Percentiles rank a stretch among this genome's conserved stretches.
These are phyloP conservation scores for Ordospora colligata DNA, from an alignment of 371 early-diverging fungal genomes.

Conservation along the genomic window DNA sequence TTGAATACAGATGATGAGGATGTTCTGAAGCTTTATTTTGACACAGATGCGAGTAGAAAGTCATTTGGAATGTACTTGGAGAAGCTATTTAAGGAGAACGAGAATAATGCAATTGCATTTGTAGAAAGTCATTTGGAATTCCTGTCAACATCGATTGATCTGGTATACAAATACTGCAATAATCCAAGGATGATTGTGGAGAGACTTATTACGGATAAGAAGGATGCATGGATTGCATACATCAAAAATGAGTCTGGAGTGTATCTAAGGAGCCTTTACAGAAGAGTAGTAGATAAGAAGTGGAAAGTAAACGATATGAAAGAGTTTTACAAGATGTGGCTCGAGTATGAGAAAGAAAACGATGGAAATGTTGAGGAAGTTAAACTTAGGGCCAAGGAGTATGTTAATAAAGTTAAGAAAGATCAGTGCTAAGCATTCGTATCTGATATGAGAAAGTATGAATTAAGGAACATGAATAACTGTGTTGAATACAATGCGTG, in stretches of 20 bases:
- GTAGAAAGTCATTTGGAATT: conserved; percentile 7
- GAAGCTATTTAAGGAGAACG: conserved; percentile 18
- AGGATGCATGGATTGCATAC: conserved; percentile 16
- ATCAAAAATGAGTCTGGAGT: conserved; percentile 17
- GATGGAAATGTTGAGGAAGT: conserved; percentile 46
- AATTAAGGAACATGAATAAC: too few relatives aligned
- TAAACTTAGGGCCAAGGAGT: conserved; percentile 33
- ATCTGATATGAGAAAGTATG: background rate
- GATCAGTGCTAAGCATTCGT: background rate
- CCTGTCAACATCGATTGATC: conserved; percentile 5
- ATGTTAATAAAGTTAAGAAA: conserved; percentile 27
- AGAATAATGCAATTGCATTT: background rate
- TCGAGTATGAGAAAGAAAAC: conserved; percentile 38
- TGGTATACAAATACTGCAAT: conserved; percentile 22
- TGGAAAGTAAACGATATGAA: conserved; percentile 38
- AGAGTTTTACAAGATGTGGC: conserved; percentile 38
- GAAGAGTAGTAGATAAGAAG: conserved; percentile 17
- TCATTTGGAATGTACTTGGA: conserved; percentile 5
- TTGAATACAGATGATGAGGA: background rate
- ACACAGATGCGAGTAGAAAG: background rate
- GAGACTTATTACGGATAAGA: conserved; percentile 16
- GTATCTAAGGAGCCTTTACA: conserved; percentile 28
- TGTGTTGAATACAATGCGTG: too few relatives aligned
- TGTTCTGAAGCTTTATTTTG: conserved; percentile 13
- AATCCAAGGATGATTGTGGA: conserved; percentile 29